These are phyloP conservation scores for Mrakiaceae sp. DNA, from an alignment of 1,284 basidiomycete species.

Conservation along the genomic window DNA sequence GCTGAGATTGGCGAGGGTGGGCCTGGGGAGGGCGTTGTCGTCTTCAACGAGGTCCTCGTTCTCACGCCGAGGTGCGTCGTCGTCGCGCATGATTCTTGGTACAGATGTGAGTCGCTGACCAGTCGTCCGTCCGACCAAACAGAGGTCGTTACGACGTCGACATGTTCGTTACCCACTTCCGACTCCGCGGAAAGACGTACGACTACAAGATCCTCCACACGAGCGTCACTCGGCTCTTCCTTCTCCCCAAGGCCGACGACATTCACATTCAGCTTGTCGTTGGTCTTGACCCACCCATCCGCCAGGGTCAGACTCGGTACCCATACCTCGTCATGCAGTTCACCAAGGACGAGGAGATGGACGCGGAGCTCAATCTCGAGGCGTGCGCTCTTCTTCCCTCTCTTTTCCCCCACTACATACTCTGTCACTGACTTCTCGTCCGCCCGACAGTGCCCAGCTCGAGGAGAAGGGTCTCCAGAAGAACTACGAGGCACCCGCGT, in stretches of 20 bases:
- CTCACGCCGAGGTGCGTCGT: conserved; percentile 59
- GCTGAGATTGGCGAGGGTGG: conserved; percentile 83
- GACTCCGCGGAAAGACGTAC: conserved; percentile 93
- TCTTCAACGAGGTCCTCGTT: conserved; percentile 94
- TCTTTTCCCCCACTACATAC: background rate
- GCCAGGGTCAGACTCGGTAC: conserved; percentile 96
- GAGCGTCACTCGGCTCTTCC: conserved; percentile 80
- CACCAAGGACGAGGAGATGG: conserved; percentile 90
- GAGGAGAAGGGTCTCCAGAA: conserved; percentile 40
- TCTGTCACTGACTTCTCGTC: background rate
- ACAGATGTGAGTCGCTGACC: background rate
- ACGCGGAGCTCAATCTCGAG: conserved; percentile 84
- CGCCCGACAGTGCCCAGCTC: conserved; percentile 30
- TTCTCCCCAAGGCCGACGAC: conserved; percentile 88
- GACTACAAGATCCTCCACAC: conserved; percentile 96
- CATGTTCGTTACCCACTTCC: conserved; percentile 89
- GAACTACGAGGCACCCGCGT: conserved; percentile 70
- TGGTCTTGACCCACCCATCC: conserved; percentile 79
- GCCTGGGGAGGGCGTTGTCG: conserved; percentile 81
- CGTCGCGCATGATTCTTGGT: conserved; percentile 7
- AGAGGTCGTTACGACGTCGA: conserved; percentile 95
- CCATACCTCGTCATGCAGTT: conserved; percentile 98
- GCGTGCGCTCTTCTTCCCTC: conserved; percentile 50
- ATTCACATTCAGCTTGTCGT: conserved; percentile 92
- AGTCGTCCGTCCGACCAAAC: background rate